phyloP scores from a whole-genome alignment of 2,329 filamentous ascomycete genomes.

The Ascochyta koolunga region DNA sequence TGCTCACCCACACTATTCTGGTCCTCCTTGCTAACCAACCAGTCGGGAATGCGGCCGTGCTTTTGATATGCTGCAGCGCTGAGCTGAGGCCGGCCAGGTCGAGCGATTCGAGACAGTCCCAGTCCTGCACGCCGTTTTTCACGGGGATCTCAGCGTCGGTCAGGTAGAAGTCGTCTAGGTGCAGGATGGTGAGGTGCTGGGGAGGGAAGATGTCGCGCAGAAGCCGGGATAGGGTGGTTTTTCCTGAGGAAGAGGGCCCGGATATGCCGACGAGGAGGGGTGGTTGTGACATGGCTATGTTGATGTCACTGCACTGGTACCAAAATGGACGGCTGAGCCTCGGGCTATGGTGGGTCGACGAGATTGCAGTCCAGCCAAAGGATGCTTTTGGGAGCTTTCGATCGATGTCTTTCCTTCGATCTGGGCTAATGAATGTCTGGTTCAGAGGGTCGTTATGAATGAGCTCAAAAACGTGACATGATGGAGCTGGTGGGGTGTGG shows the following conservation, averaged over 20 bases:
- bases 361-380: too few relatives aligned
- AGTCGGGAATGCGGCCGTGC: conserved; percentile 65
- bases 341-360: too few relatives aligned
- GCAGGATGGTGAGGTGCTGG: conserved; percentile 73
- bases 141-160: conserved; percentile 71
- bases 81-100: conserved; percentile 71
- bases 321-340: too few relatives aligned
- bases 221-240: conserved; percentile 88
- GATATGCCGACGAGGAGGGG: conserved; percentile 77
- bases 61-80: conserved; percentile 73
- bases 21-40: conserved; percentile 62
- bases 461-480: conserved; percentile 7
- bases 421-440: too few relatives aligned
- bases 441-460: too few relatives aligned
- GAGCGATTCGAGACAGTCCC: conserved; percentile 86
- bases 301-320: too few relatives aligned
- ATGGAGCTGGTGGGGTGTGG: conserved; percentile 13
- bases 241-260: conserved; percentile 90
- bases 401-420: too few relatives aligned
- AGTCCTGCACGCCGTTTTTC: conserved; percentile 71
- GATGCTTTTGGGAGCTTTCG: too few relatives aligned
- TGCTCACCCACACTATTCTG: conserved; percentile 59
- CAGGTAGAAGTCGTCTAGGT: conserved; percentile 96
- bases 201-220: conserved; percentile 78
- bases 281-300: conserved; percentile 17